Conservation (phyloP, 768 basidiomycete genomes). For the Amanita brunnescens region DNA sequence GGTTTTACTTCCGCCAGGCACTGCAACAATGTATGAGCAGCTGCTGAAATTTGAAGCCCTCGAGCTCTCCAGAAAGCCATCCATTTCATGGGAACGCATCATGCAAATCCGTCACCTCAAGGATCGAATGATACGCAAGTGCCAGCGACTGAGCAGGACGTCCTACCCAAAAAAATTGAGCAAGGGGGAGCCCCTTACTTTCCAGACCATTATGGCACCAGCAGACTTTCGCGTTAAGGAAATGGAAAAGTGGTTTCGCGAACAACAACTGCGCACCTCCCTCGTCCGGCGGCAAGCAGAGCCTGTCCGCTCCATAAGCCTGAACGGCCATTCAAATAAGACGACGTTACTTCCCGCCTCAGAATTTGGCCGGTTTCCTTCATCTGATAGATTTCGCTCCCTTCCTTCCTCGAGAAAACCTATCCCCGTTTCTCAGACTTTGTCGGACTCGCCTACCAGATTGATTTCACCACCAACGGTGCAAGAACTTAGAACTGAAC, state of each 20-base stretch:
- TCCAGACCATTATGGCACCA: conserved; percentile 62
- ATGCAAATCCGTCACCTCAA: conserved; percentile 70
- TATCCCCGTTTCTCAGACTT: not conserved
- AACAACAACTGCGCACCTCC: conserved; percentile 32
- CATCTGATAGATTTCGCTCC: not conserved
- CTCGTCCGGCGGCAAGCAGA: not conserved
- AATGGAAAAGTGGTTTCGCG: conserved; percentile 70
- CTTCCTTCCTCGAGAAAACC: conserved; percentile 3
- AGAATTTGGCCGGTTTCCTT: not conserved
- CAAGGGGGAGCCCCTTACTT: conserved; percentile 30
- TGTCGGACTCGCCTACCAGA: not conserved
- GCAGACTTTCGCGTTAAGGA: conserved; percentile 68
- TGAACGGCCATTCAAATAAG: not conserved
- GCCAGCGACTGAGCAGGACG: conserved; percentile 38
- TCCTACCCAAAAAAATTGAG: conserved; percentile 15
- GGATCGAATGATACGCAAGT: conserved; percentile 78
- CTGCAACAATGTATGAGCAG: conserved; percentile 56
- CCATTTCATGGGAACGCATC: conserved; percentile 59
- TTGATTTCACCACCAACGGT: not conserved
- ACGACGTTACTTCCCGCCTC: not conserved
- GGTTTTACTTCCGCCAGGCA: conserved; percentile 64
- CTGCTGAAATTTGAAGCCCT: conserved; percentile 52
- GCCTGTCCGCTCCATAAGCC: not conserved
- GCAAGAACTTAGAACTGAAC: not conserved
- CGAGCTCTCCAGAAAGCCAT: conserved; percentile 50